A percentile compares a stretch with the other conserved stretches of the same genome.
phyloP scores from a whole-genome alignment of 2,329 filamentous ascomycete species.

The Escovopsis sp. region DNA sequence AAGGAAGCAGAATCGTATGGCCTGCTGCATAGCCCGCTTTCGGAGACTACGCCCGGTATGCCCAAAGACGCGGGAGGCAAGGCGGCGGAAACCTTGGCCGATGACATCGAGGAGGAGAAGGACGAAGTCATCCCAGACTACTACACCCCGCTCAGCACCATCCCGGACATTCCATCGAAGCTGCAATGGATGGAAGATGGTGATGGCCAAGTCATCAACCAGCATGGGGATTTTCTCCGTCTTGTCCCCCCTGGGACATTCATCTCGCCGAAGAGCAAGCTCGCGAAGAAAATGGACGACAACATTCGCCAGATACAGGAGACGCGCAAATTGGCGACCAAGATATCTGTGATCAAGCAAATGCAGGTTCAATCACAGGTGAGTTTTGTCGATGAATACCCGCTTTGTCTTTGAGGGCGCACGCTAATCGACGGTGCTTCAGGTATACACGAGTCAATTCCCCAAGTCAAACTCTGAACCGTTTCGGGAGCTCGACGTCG shows the following conservation, averaged over 20 bases:
- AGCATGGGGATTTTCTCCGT: conserved; percentile 69
- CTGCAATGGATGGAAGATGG: conserved; percentile 81
- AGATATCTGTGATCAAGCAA: conserved; percentile 96
- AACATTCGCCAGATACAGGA: conserved; percentile 96
- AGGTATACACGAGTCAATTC: conserved; percentile 97
- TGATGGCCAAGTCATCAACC: conserved; percentile 78
- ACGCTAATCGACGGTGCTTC: not conserved
- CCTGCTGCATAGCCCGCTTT: conserved; percentile 19
- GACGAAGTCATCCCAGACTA: conserved; percentile 84
- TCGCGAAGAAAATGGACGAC: conserved; percentile 69
- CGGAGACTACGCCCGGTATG: conserved; percentile 24
- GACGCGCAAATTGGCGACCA: conserved; percentile 86
- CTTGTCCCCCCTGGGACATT: conserved; percentile 66
- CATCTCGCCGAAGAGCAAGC: conserved; percentile 53
- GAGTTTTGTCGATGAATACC: conserved; percentile 15
- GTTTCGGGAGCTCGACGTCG: conserved; percentile 74
- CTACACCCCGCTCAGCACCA: conserved; percentile 73
- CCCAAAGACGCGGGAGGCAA: conserved; percentile 31
- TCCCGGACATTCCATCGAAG: conserved; percentile 68
- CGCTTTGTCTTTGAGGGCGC: not conserved
- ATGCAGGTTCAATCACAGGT: conserved; percentile 98
- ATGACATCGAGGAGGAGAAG: conserved; percentile 84
- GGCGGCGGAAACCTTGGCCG: conserved; percentile 64
- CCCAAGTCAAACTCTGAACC: conserved; percentile 88
- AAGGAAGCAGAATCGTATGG: conserved; percentile 47